These are phyloP conservation scores for Platanthera guangdongensis DNA, from an alignment of 106 monocot species.

Conservation along the genomic window DNA sequence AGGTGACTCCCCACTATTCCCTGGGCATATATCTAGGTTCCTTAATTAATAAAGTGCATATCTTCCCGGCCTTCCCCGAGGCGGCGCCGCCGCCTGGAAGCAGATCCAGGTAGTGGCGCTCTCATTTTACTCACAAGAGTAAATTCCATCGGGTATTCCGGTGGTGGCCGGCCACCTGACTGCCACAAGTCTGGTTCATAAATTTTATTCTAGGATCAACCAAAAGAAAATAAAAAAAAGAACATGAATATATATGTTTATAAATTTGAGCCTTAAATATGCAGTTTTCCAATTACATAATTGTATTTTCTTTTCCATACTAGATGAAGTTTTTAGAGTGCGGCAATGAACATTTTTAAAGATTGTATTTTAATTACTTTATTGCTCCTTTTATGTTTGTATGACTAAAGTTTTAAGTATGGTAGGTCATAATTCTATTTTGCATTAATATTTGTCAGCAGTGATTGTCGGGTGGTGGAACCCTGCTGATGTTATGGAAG, in stretches of 20 bases:
- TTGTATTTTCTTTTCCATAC: not conserved
- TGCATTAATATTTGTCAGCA: not conserved
- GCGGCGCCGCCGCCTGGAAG: no score
- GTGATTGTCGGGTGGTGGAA: not conserved
- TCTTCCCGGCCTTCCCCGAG: no score
- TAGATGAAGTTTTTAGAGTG: not conserved
- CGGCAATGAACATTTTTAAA: not conserved
- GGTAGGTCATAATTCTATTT: not conserved
- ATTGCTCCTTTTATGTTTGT: not conserved
- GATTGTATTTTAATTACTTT: not conserved
- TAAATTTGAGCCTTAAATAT: not conserved
- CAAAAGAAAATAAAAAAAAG: not conserved
- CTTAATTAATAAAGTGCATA: no score
- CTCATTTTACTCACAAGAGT: no score
- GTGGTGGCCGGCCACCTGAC: no score
- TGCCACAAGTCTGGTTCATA: no score
- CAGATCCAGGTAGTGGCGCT: no score
- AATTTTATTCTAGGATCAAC: not conserved
- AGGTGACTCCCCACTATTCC: no score
- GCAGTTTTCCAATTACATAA: not conserved
- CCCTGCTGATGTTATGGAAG: not conserved
- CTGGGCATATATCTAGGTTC: no score
- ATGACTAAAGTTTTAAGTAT: no score
- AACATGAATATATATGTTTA: not conserved
- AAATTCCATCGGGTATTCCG: no score